Evolutionary conservation across 176 grass and related monocot genomes (phyloP).

Genomic region (Saccharum spontaneum): DNA sequence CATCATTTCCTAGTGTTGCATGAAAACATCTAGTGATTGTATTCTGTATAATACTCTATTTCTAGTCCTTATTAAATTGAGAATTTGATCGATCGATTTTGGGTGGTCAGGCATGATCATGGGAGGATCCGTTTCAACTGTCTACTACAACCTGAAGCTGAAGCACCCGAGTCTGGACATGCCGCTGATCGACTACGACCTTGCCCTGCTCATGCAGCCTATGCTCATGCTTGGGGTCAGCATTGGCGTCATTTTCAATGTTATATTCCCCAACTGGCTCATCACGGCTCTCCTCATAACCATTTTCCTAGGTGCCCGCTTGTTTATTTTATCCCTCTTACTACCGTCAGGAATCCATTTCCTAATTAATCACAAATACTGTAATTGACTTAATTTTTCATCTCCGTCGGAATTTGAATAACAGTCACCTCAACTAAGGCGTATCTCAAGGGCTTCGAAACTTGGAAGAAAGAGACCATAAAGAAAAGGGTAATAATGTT

Average conservation of each 20-base stretch:
- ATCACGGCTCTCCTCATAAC: conserved; percentile 54
- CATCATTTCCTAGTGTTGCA: too few species aligned
- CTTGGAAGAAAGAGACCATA: conserved; percentile 70
- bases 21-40: too few species aligned
- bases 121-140: conserved; percentile 62
- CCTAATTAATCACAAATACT: background rate
- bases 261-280: conserved; percentile 74
- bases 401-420: background rate
- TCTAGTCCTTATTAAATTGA: too few species aligned
- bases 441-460: conserved; percentile 66
- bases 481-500: conserved; percentile 43
- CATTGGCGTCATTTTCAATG: conserved; percentile 75
- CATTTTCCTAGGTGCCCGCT: background rate
- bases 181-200: conserved; percentile 81
- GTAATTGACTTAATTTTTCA: background rate
- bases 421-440: conserved; percentile 67
- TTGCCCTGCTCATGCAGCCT: conserved; percentile 78
- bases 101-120: conserved; percentile 98
- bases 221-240: conserved; percentile 92
- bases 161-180: conserved; percentile 68
- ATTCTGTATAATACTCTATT: too few species aligned
- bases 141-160: conserved; percentile 82
- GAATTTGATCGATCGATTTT: too few species aligned
- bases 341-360: background rate
- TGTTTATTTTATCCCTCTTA: background rate